Evolutionary conservation across 2,329 filamentous ascomycete genomes (phyloP), one percentile per base, ranked within the genome.

Genomic region (Colletotrichum euphorbiae): DNA sequence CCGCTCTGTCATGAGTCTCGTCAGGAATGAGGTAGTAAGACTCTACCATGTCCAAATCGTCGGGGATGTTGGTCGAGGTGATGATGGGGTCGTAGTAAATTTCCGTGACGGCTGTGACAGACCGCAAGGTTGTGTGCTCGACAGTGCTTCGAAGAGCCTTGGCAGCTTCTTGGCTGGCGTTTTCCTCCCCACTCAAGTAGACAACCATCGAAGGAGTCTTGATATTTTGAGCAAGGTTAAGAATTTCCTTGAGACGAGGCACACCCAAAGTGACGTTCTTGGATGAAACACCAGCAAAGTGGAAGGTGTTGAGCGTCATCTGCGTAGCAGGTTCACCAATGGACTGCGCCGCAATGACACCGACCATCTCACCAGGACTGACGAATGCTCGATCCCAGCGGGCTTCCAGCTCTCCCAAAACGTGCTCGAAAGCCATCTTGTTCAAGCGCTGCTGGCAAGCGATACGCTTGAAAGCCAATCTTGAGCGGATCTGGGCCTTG

Each of bases 221-320:
- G 84, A 99, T 98, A 80, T 98, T 97, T 73, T 92, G 94, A 0
- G 97, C 96, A 67, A 99, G 90, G 79, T 99, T 99, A 66, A 99
- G 87, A 89, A 99, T 99, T 83, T 99, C 96, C 87, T 99, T 99
- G 56, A 99, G 89, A 90, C 96, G 95, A 48, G 96, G 96, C 48
- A 99, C 96, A 93, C 96, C 96, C 55, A 99, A 90, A 0, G 96
- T 99, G 62, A 99, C 95, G 86, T 99, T 99, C 91, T 99, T 99
- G 24, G 95, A 97, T 42, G 97, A 97, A 69, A 99, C 94, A 97
- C 96, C 96, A 80, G 96, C 94, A 80, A 99, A 99, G 86, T 99
- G 96, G 91, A 99, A 99, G 24, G 96, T 99, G 83, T 99, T 99
- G 69, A 99, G 84, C 1, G 96, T 99, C 96, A 99, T 99, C 85